Evolutionary conservation across 768 basidiomycete species (phyloP).

Genomic region (Psilocybe subaeruginosa): DNA sequence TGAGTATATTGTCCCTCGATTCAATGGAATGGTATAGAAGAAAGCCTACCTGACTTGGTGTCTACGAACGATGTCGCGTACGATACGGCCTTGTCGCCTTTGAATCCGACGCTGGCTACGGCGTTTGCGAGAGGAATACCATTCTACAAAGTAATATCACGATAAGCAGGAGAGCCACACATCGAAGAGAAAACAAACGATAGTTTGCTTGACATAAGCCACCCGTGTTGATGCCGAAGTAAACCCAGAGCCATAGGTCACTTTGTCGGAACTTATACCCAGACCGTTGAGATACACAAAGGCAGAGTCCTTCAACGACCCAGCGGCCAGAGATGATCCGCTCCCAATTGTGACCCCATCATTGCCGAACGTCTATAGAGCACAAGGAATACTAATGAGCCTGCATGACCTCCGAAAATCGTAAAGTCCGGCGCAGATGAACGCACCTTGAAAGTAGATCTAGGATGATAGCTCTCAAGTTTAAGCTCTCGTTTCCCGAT

Average conservation of each 20-base stretch:
- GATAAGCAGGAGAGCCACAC: not conserved
- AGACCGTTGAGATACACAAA: constrained; percentile 17
- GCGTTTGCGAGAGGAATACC: constrained; percentile 40
- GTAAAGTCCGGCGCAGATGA: no score
- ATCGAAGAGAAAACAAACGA: constrained; percentile 16
- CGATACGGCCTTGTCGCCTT: constrained; percentile 31
- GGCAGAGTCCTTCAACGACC: constrained; percentile 14
- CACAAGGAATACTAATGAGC: not conserved
- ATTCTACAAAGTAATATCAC: constrained; percentile 20
- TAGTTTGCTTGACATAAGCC: constrained; percentile 28
- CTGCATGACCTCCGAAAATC: not conserved
- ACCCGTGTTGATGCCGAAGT: constrained; percentile 16
- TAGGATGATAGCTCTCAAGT: constrained; percentile 24
- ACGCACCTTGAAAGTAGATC: constrained; percentile 24
- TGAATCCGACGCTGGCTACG: constrained; percentile 40
- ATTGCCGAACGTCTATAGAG: constrained; percentile 11
- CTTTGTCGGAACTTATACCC: constrained; percentile 14
- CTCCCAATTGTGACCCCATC: not conserved
- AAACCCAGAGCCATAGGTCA: constrained; percentile 21
- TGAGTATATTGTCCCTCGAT: not conserved
- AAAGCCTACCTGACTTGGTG: constrained; percentile 20
- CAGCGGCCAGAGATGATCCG: constrained; percentile 1
- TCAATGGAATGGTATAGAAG: no score
- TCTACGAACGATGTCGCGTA: constrained; percentile 35
- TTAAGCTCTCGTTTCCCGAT: constrained; percentile 27